These are phyloP conservation scores for Suillus subluteus DNA, from an alignment of 768 basidiomycete genomes.

Conservation along the genomic window DNA sequence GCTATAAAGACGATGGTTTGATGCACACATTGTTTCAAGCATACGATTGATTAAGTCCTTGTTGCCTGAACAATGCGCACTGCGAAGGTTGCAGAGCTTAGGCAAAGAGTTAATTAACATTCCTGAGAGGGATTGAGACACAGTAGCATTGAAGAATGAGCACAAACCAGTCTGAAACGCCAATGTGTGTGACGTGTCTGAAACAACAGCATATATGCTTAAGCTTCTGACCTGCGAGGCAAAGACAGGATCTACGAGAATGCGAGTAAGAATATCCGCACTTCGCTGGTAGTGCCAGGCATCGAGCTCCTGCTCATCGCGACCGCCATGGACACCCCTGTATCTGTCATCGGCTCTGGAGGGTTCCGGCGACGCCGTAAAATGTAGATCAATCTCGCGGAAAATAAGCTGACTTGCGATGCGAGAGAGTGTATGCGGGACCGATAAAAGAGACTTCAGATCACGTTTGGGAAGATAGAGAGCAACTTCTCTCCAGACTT, in stretches of 20 bases:
- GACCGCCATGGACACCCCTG: constrained; percentile 13
- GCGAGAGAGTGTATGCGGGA: constrained; percentile 68
- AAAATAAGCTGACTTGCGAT: constrained; percentile 69
- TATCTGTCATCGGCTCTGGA: constrained; percentile 12
- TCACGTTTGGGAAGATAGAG: constrained; percentile 64
- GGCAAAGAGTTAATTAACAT: constrained; percentile 74
- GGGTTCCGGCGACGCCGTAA: constrained; percentile 44
- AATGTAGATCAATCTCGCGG: constrained; percentile 64
- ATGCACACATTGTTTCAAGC: constrained; percentile 53
- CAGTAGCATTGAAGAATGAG: background rate
- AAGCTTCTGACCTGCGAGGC: constrained; percentile 60
- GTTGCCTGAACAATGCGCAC: constrained; percentile 62
- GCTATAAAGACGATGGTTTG: constrained; percentile 55
- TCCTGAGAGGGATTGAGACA: constrained; percentile 38
- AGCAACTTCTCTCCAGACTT: constrained; percentile 75
- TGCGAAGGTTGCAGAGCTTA: constrained; percentile 59
- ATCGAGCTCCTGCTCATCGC: constrained; percentile 41
- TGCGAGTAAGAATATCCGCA: constrained; percentile 70
- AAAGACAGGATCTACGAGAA: constrained; percentile 63
- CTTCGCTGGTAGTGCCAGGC: constrained; percentile 57
- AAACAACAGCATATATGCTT: constrained; percentile 57
- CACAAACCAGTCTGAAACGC: constrained; percentile 65
- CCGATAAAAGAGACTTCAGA: constrained; percentile 62
- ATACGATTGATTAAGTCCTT: constrained; percentile 56
- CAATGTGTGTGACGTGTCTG: constrained; percentile 51